These are phyloP conservation scores for Cucumis sativus DNA, from an alignment of 306 rosid species.

Conservation along the genomic window DNA sequence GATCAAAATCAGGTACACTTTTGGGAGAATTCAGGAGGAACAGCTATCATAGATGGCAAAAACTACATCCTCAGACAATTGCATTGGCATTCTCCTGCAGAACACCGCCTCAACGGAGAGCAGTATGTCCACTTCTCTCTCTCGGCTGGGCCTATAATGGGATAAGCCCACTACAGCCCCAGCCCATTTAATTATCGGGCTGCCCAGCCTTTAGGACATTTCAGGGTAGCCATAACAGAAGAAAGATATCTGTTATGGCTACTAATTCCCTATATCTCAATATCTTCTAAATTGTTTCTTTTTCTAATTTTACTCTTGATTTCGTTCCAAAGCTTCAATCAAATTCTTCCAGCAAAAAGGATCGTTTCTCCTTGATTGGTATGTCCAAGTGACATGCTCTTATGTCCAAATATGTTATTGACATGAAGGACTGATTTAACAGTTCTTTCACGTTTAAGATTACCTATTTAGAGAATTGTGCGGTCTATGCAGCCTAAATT, in stretches of 20 bases:
- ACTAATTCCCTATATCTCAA: not conserved
- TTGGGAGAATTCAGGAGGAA: conserved; percentile 33
- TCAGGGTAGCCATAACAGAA: not conserved
- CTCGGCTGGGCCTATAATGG: not conserved
- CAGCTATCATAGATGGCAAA: conserved; percentile 34
- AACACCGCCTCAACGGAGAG: conserved; percentile 46
- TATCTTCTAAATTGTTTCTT: not conserved
- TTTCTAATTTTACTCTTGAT: not conserved
- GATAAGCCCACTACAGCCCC: not conserved
- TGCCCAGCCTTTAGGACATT: not conserved
- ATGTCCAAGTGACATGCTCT: not conserved
- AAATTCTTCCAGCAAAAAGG: not conserved
- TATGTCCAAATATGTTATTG: not conserved
- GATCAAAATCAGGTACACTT: conserved; percentile 32
- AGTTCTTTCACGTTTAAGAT: no score
- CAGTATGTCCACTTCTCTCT: conserved; percentile 32
- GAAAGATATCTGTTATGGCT: not conserved
- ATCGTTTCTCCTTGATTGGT: not conserved
- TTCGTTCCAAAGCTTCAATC: not conserved
- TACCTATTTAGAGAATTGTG: not conserved
- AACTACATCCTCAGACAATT: conserved; percentile 43
- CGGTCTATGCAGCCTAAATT: not conserved
- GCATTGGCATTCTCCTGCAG: conserved; percentile 91
- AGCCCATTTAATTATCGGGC: not conserved
- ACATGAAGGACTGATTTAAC: not conserved